Evolutionary conservation across 495 filamentous ascomycete species (phyloP), one percentile per base, ranked within the genome.

Genomic region (Cryomyces minteri): DNA sequence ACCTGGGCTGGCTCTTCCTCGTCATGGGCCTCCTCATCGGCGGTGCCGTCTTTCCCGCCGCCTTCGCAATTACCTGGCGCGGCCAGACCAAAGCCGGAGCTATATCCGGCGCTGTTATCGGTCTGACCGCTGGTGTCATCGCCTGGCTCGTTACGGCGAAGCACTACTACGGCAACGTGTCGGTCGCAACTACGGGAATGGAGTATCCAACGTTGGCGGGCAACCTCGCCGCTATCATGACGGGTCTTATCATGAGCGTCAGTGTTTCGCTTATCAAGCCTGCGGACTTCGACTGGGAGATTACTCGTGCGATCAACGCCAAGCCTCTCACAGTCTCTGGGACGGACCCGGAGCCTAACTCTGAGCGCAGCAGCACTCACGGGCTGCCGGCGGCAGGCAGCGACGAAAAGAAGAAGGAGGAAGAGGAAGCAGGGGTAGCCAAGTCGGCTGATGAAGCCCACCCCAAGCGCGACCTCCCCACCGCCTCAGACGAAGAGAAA

Each of bases 191-290:
- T 9, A 54, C 51, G 3, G 51, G 51, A 8, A 43, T 49, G 40
- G 50, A 54, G 25, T 59, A 62, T 44, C 52, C 59, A 4, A 62
- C 58, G 5, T 41, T 64, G 1, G 58, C 60, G 5, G 61, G 61
- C 7, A 62, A 60, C 32, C 40, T 62, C 0, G 59, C 59, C 0
- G 60, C 58, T 2, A 51, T 60, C 12, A 44, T 59, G 48, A 59
- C 45, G 0, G 60, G 58, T 4, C 45, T 59, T 5, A 59, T 61
- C 5, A 43, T 61, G 41, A 56, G 45, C 10, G 50, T 59, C 5
- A 8, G 14, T 5, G 46, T 62, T 11, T 62, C 60, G 5, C 36
- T 59, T 5, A 43, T 58, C 8, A 58, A 52, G 43, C 58, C 58
- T 2, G 34, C 51, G 4, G 39, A 44, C 12, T 64, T 62, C 40